Conservation (phyloP, 306 rosid species). For the Pueraria montana region DNA sequence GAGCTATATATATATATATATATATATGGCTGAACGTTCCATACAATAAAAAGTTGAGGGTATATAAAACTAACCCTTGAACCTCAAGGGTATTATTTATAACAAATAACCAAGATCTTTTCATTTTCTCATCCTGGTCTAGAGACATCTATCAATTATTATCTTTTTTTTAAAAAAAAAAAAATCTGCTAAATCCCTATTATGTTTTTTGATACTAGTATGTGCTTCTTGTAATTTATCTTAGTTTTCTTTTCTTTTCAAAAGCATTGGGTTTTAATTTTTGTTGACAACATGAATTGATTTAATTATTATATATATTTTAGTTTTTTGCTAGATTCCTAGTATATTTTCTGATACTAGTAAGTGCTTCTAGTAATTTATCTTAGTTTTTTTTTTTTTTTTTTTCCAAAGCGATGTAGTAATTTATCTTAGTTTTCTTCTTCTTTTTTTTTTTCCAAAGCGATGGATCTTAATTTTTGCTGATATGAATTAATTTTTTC, state of each 20-base stretch:
- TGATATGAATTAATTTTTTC: background rate
- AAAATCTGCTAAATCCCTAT: background rate
- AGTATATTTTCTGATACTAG: background rate
- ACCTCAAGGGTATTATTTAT: conserved; percentile 3
- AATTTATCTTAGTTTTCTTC: background rate
- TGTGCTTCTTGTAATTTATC: background rate
- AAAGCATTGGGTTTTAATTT: background rate
- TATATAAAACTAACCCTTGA: background rate
- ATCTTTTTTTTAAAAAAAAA: background rate
- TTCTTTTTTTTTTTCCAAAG: background rate
- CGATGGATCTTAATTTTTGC: background rate
- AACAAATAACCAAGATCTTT: background rate
- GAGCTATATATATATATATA: too few species aligned
- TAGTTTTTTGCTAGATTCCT: background rate
- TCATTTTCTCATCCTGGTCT: conserved; percentile 7
- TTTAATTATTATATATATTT: background rate
- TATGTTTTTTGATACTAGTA: background rate
- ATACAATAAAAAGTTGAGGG: conserved; percentile 17
- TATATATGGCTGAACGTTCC: conserved; percentile 16
- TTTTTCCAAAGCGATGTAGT: background rate
- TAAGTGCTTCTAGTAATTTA: background rate
- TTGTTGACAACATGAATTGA: background rate
- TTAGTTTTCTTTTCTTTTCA: background rate
- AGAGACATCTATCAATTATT: background rate
- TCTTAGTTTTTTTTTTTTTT: background rate